Evolutionary conservation across 2,329 filamentous ascomycete genomes (phyloP).

Genomic region (Chrysoporthe austroafricana): DNA sequence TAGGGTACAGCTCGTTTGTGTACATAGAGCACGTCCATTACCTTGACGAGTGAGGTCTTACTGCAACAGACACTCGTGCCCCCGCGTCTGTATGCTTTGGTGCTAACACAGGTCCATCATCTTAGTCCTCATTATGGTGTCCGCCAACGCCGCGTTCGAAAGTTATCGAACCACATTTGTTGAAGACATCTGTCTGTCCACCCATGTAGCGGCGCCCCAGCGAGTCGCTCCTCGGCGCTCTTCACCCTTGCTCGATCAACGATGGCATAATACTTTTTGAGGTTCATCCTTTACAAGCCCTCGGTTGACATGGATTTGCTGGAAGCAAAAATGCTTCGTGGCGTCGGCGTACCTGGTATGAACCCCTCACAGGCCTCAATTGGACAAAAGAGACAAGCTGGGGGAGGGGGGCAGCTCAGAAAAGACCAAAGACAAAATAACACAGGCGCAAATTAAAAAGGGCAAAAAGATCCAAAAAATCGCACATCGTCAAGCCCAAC

Average conservation of each 20-base stretch:
- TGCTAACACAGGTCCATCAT: not conserved
- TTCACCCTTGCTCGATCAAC: not conserved
- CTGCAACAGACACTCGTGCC: not conserved
- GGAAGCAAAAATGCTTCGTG: not conserved
- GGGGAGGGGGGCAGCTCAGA: not conserved
- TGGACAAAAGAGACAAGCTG: not conserved
- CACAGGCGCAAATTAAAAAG: not conserved
- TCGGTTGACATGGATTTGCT: not conserved
- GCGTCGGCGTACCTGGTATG: not conserved
- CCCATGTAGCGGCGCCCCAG: not conserved
- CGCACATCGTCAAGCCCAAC: conserved; percentile 3
- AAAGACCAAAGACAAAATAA: not conserved
- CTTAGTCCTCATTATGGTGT: too few species aligned
- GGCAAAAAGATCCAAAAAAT: not conserved
- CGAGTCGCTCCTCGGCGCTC: not conserved
- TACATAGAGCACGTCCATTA: not conserved
- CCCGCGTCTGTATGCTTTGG: not conserved
- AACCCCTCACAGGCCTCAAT: not conserved
- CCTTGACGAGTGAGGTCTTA: not conserved
- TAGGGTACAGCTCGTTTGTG: too few species aligned
- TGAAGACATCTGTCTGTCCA: not conserved
- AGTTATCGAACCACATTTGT: not conserved
- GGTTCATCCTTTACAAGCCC: too few species aligned
- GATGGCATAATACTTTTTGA: too few species aligned
- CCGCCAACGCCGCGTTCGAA: not conserved